These are phyloP conservation scores for Aphanomyces euteiches DNA, from an alignment of 352 stramenopile species.

Conservation along the genomic window DNA sequence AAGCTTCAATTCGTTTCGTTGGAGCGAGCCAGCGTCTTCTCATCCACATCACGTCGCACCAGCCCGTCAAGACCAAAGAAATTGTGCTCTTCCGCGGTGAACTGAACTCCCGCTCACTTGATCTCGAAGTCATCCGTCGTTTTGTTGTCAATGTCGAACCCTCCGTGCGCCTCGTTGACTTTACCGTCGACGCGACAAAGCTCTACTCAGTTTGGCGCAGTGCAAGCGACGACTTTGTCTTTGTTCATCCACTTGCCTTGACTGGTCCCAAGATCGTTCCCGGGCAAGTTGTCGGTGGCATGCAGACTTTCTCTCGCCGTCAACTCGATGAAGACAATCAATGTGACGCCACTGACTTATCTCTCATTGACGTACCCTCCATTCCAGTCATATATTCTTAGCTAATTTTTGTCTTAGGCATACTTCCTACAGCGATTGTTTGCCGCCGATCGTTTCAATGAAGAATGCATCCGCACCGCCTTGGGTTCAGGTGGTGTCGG, in stretches of 20 bases:
- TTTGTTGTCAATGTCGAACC: not conserved
- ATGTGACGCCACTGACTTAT: not conserved
- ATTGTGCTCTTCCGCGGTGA: constrained; percentile 21
- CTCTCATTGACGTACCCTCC: constrained; percentile 2
- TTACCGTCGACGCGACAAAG: not conserved
- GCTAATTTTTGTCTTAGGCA: not conserved
- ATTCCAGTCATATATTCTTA: not conserved
- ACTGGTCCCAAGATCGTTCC: constrained; percentile 16
- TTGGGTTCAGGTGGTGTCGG: not conserved
- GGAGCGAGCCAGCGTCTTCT: not conserved
- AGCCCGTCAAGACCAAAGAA: constrained; percentile 1
- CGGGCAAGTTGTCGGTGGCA: not conserved
- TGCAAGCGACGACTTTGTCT: not conserved
- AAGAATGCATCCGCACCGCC: constrained; percentile 11
- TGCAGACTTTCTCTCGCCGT: constrained; percentile 8
- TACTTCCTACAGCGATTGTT: constrained; percentile 8
- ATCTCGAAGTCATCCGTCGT: constrained; percentile 14
- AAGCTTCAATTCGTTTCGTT: not conserved
- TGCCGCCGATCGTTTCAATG: constrained; percentile 7
- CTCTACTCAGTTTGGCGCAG: constrained; percentile 16
- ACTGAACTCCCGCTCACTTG: not conserved
- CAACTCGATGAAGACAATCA: not conserved
- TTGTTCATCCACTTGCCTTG: not conserved
- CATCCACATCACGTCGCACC: not conserved
- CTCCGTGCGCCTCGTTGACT: constrained; percentile 14